Percentiles rank a stretch among this genome's conserved stretches.
phyloP scores from a whole-genome alignment of 2,329 filamentous ascomycete genomes.

The Colletotrichum noveboracense region DNA sequence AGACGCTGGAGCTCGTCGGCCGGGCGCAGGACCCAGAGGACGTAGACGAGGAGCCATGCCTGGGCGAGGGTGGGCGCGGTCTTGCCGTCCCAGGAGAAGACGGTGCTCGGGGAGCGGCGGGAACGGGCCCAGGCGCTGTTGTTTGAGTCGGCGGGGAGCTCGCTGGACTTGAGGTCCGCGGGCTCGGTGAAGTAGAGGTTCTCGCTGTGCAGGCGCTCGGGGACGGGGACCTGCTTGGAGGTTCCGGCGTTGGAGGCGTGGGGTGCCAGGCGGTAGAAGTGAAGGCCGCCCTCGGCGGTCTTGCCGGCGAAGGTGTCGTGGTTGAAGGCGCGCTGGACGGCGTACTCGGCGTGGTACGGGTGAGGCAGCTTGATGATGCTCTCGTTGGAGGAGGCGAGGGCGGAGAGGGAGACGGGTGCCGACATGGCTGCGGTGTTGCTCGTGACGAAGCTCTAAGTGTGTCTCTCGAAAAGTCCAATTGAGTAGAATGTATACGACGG shows the following conservation, averaged over 20 bases:
- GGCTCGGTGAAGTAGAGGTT: constrained; percentile 51
- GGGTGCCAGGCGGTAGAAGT: constrained; percentile 40
- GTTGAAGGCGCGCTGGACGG: constrained; percentile 37
- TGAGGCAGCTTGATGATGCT: constrained; percentile 53
- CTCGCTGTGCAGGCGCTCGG: constrained; percentile 38
- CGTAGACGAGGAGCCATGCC: constrained; percentile 58
- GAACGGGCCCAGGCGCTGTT: constrained; percentile 63
- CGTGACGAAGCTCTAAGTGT: not conserved
- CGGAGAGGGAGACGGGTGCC: constrained; percentile 28
- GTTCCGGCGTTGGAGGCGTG: constrained; percentile 27
- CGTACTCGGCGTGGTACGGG: constrained; percentile 53
- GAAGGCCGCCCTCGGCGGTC: constrained; percentile 19
- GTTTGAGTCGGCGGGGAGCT: constrained; percentile 54
- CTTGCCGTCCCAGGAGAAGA: constrained; percentile 46
- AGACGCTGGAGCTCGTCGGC: constrained; percentile 55
- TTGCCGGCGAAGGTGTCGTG: constrained; percentile 23
- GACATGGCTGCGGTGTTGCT: constrained; percentile 25
- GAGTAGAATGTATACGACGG: not conserved
- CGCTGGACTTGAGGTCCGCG: constrained; percentile 52
- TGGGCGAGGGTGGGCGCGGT: constrained; percentile 52
- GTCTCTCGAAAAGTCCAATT: not conserved
- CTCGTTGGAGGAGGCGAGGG: constrained; percentile 35
- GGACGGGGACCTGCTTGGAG: constrained; percentile 31
- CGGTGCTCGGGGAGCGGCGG: constrained; percentile 54
- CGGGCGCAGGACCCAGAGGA: constrained; percentile 56